Evolutionary conservation across 2,329 filamentous ascomycete genomes (phyloP).

Genomic region (Colletotrichum agaves): DNA sequence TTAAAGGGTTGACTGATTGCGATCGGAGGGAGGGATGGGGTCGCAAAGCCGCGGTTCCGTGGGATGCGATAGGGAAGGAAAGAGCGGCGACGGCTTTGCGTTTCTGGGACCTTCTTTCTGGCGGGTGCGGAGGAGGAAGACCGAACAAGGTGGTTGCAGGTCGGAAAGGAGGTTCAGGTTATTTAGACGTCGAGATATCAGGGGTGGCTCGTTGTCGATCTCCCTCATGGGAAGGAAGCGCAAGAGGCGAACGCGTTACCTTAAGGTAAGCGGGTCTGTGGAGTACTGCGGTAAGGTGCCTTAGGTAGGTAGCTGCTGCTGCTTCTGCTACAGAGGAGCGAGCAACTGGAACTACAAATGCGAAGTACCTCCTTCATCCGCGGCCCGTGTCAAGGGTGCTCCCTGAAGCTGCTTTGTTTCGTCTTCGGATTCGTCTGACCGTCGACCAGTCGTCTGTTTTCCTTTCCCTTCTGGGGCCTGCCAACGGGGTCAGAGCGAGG

Average conservation of each 20-base stretch:
- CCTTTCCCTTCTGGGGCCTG: background rate
- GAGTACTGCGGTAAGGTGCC: too few relatives aligned
- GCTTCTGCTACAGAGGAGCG: background rate
- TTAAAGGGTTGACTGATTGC: constrained; percentile 18
- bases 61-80: background rate
- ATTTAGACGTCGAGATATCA: constrained; percentile 30
- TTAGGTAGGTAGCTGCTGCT: background rate
- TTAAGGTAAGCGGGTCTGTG: constrained; percentile 26
- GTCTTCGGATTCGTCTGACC: constrained; percentile 35
- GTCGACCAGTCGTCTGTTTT: constrained; percentile 29
- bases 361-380: background rate
- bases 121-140: constrained; percentile 14
- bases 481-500: constrained; percentile 23
- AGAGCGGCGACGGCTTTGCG: constrained; percentile 12
- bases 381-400: constrained; percentile 27
- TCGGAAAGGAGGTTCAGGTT: constrained; percentile 25
- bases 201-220: constrained; percentile 33
- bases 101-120: constrained; percentile 9
- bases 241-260: constrained; percentile 18
- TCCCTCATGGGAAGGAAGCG: constrained; percentile 23
- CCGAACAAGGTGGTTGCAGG: constrained; percentile 6
- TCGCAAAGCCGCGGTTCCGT: background rate
- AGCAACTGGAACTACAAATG: background rate
- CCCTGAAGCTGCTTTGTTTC: constrained; percentile 36
- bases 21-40: constrained; percentile 3